Evolutionary conservation across 2,329 filamentous ascomycete species (phyloP), one percentile per base, ranked within the genome.

Genomic region (Sordariomycetes sp.): DNA sequence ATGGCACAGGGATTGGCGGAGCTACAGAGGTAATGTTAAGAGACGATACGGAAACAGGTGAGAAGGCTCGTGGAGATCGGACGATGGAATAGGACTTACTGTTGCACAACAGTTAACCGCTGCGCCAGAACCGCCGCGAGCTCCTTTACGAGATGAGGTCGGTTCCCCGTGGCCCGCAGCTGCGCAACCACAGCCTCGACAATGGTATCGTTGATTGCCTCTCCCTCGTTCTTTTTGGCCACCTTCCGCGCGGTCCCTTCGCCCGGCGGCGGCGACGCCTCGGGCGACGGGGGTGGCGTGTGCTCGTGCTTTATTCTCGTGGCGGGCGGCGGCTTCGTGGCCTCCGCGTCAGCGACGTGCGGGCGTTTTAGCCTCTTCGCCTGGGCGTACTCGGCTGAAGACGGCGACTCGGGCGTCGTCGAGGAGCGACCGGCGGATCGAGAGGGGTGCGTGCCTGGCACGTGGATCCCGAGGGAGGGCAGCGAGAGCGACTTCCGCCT

Each of bases 1-100:
- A 99, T 90, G 59, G 94, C 92, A 66, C 89, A 90, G 58, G 91
- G 92, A 68, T 97, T 97, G 56, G 92, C 90, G 62, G 94, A 97
- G 72, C 94, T 97, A 20, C 20, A 20, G 45, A 50, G 68, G 58
- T 62, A 59, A 20, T 10, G 53, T 58, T 42, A 56, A 56, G 59
- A 54, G 52, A 56, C 15, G 15, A 42, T 10, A 32, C 20, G 28
- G 20, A 28, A 57, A n/a, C 10, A 35, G 17, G 24, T 10, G 15
- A 51, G 35, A 35, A 35, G 24, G 42, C 8, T 10, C 6, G 10
- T 6, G 45, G 6, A 24, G 45, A 24, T 50, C 62, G 48, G 58
- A 53, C 13, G 13, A 22, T 34, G 12, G 52, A n/a, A 22, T 8
- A 28, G 53, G 39, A 81, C 90, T 71, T 84, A 96, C 92, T 92